phyloP scores from a whole-genome alignment of 1,139 yeast genomes.

The Debaryomyces coudertii region DNA sequence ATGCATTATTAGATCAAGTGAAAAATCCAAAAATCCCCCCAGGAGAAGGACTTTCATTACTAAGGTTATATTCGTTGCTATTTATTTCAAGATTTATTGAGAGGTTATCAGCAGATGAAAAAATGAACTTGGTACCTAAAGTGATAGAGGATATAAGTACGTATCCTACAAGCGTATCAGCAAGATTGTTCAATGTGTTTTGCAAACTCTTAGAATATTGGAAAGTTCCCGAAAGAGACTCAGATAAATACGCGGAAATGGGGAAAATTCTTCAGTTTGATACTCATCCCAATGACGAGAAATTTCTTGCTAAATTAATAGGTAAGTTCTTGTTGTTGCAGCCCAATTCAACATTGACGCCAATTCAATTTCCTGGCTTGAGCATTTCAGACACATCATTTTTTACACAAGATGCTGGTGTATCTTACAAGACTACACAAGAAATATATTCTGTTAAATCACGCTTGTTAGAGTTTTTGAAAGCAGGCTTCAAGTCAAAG shows the following conservation, averaged over 20 bases:
- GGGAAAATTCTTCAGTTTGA: conserved; percentile 33
- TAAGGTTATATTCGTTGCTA: conserved; percentile 65
- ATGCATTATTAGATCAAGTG: conserved; percentile 64
- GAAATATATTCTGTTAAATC: conserved; percentile 52
- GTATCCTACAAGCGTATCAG: conserved; percentile 43
- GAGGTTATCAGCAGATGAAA: conserved; percentile 42
- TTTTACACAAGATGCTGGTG: conserved; percentile 71
- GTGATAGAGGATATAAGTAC: conserved; percentile 51
- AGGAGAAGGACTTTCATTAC: conserved; percentile 51
- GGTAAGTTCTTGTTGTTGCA: conserved; percentile 60
- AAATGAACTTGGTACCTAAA: conserved; percentile 46
- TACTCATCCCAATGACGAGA: conserved; percentile 36
- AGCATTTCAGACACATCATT: conserved; percentile 56
- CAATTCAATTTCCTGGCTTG: conserved; percentile 62
- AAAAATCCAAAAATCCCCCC: conserved; percentile 51
- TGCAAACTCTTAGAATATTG: conserved; percentile 56
- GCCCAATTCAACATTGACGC: conserved; percentile 36
- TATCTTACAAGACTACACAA: conserved; percentile 50
- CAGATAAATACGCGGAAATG: conserved; percentile 43
- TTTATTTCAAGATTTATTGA: conserved; percentile 70
- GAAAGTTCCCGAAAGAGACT: conserved; percentile 53
- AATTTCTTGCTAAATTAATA: conserved; percentile 49
- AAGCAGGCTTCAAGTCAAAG: conserved; percentile 42
- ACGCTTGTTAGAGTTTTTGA: conserved; percentile 37
- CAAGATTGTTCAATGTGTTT: conserved; percentile 65